Base-by-base conservation (phyloP, 2,329 filamentous ascomycete species). In the Ophiosphaerella narmari region DNA sequence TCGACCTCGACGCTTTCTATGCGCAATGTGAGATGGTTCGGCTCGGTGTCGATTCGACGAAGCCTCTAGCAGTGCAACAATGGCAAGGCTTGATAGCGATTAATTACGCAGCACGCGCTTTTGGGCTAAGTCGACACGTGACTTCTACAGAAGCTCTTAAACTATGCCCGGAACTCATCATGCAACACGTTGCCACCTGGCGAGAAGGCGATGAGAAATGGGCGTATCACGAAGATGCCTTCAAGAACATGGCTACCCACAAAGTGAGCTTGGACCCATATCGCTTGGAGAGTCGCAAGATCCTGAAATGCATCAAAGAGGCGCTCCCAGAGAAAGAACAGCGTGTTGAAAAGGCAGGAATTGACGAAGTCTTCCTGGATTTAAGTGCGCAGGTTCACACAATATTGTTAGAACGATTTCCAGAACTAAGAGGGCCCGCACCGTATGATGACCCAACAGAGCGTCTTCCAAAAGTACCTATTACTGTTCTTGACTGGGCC, bases 1-100 rank as follows among this genome's bases (percentile, higher is more conserved):
- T 97, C 56, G 94, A 99, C 67, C 86, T 99, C 52, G 94, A 99
- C 82, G 93, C 93, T 34, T 99, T 99, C 75, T 99, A 99, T 72
- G 79, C 78, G 3, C 94, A 99, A 78, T 97, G 91, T 70, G 94
- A 99, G 75, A 95, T 92, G 82, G 86, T 96, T 8, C 86, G 94
- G 7, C 80, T 97, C 38, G 86, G 86, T 11, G 78, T 89, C 9
- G 78, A 87, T 12, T 86, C 90, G 54, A 84, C 91, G 49, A 83
- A 86, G 58, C 94, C 94, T 8, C 82, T 99, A 21, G 94, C 91
- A 1, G 94, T 99, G 16, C 92, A 95, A 69, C 93, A 97, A 79
- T 97, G 89, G 89, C 89, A 95, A 73, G 91, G 89, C 7, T 80
- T 99, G 21, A 99, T 99, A 68, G 94, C 94, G 3, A 86, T 99